Evolutionary conservation across 116 monocot genomes (phyloP).

Genomic region (Thalassia testudinum): DNA sequence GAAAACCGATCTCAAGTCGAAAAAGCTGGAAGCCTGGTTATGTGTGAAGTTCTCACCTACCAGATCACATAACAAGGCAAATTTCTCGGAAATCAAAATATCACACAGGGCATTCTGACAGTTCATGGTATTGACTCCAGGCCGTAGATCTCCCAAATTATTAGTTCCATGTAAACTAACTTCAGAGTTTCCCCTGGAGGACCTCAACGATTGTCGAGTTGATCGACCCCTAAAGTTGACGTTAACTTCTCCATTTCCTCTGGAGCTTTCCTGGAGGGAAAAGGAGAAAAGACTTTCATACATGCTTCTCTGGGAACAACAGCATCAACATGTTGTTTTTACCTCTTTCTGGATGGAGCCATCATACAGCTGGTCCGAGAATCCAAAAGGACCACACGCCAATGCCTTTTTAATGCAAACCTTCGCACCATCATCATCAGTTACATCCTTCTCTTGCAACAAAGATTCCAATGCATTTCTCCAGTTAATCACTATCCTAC

Average conservation of each 20-base stretch:
- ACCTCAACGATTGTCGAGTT: constrained; percentile 5
- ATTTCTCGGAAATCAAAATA: constrained; percentile 52
- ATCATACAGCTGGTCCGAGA: constrained; percentile 1
- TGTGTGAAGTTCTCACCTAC: constrained; percentile 37
- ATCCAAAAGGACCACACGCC: constrained; percentile 5
- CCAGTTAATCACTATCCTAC: constrained; percentile 11
- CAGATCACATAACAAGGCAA: constrained; percentile 52
- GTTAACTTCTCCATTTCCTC: neutral
- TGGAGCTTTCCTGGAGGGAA: neutral
- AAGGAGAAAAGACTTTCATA: neutral
- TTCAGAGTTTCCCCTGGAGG: neutral
- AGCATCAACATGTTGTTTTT: constrained; percentile 1
- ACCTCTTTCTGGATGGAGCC: constrained; percentile 14
- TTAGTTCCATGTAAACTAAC: too few species aligned
- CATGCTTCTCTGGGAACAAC: too few species aligned
- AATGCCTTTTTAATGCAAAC: constrained; percentile 38
- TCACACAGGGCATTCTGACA: constrained; percentile 42
- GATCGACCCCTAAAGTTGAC: constrained; percentile 5
- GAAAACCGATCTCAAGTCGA: constrained; percentile 39
- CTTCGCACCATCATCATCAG: constrained; percentile 15
- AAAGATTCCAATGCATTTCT: constrained; percentile 22
- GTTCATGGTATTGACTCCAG: constrained; percentile 18
- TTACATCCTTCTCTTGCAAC: constrained; percentile 19
- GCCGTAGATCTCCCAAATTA: constrained; percentile 3
- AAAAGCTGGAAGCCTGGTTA: constrained; percentile 16